A percentile compares a stretch with the other conserved stretches of the same genome.
Evolutionary conservation across 176 grass and related monocot genomes (phyloP).

Genomic region (Dactylis glomerata): DNA sequence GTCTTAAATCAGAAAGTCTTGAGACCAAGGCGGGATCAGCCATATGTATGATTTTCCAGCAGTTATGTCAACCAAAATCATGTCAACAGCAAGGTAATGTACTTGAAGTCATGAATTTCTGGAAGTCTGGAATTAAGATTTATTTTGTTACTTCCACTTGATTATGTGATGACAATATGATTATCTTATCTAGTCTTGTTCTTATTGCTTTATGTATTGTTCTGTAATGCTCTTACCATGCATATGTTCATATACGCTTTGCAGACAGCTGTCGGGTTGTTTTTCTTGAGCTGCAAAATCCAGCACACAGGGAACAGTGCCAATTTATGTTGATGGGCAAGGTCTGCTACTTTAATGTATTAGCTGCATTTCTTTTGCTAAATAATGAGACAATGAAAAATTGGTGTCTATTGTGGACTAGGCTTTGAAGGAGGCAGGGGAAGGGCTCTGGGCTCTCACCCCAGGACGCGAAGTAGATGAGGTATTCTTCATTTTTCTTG

Average conservation of each 20-base stretch:
- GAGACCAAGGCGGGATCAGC: background rate
- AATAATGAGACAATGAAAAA: background rate
- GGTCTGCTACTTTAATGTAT: background rate
- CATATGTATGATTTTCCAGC: background rate
- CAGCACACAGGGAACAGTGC: background rate
- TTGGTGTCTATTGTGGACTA: background rate
- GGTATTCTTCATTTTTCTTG: background rate
- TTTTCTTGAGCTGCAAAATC: background rate
- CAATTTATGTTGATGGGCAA: background rate
- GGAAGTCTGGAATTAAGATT: background rate
- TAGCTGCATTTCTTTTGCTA: background rate
- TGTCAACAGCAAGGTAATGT: background rate
- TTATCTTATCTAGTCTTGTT: background rate
- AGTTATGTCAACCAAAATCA: background rate
- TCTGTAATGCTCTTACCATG: background rate
- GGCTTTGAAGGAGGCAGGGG: background rate
- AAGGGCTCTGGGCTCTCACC: background rate
- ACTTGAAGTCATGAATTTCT: background rate
- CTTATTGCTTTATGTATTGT: background rate
- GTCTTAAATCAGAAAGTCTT: conserved; percentile 25
- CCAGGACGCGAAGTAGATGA: background rate
- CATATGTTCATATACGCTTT: conserved; percentile 11
- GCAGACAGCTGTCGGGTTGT: background rate
- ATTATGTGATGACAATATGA: background rate
- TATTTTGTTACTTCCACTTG: background rate